Percentiles rank a stretch among this genome's conserved stretches.
Conservation (phyloP, 164 flowering plant genomes). For the Platanus orientalis region DNA sequence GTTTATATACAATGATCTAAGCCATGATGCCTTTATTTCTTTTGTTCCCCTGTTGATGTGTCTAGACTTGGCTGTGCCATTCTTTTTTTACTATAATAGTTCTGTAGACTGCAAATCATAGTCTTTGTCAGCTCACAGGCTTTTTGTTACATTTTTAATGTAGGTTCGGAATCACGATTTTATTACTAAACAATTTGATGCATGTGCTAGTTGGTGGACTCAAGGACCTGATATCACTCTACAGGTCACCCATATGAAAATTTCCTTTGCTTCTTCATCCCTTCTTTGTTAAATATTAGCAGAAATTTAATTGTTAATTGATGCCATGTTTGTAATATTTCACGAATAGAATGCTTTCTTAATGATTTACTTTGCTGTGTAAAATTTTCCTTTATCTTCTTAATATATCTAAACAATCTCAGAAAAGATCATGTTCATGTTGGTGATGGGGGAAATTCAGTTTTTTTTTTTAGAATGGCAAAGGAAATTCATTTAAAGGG, state of each 20-base stretch:
- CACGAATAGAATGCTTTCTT: no score
- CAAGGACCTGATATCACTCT: conserved; percentile 88
- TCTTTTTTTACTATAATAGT: background rate
- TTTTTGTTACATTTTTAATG: conserved; percentile 12
- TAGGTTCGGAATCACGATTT: conserved; percentile 29
- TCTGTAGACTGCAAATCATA: background rate
- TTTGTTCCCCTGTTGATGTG: background rate
- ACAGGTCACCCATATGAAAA: conserved; percentile 56
- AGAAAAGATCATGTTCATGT: no score
- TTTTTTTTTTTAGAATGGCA: no score
- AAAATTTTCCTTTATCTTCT: no score
- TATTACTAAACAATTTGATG: conserved; percentile 82
- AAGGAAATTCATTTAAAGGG: no score
- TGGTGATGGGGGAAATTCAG: no score
- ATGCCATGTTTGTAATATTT: no score
- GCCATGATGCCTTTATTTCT: background rate
- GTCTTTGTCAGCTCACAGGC: background rate
- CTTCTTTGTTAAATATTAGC: no score
- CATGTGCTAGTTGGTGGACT: conserved; percentile 99
- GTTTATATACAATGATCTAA: background rate
- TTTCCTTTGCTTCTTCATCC: background rate
- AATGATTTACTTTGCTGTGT: no score
- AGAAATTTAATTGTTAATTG: no score
- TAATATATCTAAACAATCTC: no score
- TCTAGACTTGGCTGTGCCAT: background rate